Conservation (phyloP, 306 rosid genomes). For the Casuarina equisetifolia region DNA sequence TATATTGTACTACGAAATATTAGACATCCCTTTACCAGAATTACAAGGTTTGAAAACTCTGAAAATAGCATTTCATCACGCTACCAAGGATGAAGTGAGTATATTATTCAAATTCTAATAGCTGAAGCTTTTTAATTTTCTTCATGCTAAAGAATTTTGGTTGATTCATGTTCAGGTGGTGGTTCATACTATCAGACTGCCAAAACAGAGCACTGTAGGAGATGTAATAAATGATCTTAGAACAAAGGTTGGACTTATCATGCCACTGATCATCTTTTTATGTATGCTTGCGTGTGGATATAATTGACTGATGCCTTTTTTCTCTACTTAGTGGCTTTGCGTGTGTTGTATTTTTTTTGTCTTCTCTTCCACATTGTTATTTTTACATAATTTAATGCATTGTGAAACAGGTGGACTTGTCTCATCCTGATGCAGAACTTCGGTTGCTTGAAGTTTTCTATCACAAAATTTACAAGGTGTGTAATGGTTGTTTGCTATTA, state of each 20-base stretch:
- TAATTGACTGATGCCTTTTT: background rate
- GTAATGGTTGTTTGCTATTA: constrained; percentile 25
- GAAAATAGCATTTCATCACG: constrained; percentile 86
- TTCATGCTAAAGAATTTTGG: background rate
- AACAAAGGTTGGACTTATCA: constrained; percentile 50
- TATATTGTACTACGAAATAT: constrained; percentile 78
- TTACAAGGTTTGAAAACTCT: constrained; percentile 88
- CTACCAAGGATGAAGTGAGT: constrained; percentile 87
- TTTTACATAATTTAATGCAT: constrained; percentile 15
- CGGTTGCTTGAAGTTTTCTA: constrained; percentile 93
- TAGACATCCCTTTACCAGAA: constrained; percentile 94
- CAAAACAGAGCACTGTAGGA: constrained; percentile 87
- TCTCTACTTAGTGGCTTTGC: constrained; percentile 4
- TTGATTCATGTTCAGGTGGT: constrained; percentile 53
- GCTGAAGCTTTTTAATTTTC: background rate
- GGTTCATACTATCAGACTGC: constrained; percentile 80
- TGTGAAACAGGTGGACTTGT: constrained; percentile 69
- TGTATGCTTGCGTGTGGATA: background rate
- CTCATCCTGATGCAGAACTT: constrained; percentile 78
- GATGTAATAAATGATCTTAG: constrained; percentile 83
- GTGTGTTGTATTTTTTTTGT: background rate
- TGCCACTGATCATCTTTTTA: constrained; percentile 5
- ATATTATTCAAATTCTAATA: constrained; percentile 17
- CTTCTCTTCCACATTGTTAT: background rate
- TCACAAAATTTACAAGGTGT: constrained; percentile 90